phyloP scores from a whole-genome alignment of 306 rosid genomes.

The Crotalaria pallida region DNA sequence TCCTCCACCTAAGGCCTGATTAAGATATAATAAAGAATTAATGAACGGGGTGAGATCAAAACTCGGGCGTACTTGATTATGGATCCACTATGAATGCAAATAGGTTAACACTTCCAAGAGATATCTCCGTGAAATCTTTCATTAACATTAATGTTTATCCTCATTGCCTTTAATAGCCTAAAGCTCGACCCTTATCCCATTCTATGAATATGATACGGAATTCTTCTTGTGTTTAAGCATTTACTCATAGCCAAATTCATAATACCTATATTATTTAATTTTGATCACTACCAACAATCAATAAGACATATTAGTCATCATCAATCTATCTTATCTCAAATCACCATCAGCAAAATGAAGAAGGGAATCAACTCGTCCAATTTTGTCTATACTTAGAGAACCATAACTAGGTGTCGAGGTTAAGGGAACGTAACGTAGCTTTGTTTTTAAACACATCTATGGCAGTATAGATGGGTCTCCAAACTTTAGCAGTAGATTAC shows the following conservation, averaged over 20 bases:
- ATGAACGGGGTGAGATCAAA: neutral
- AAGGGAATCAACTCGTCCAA: neutral
- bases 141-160: neutral
- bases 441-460: neutral
- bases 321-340: conserved; percentile 7
- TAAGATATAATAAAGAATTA: no score
- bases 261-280: neutral
- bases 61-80: neutral
- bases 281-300: neutral
- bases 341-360: neutral
- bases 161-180: conserved; percentile 4
- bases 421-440: neutral
- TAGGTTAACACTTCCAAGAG: neutral
- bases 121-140: neutral
- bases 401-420: neutral
- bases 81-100: neutral
- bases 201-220: neutral
- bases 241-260: neutral
- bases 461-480: neutral
- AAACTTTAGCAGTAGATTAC: neutral
- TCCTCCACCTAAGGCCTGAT: no score
- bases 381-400: neutral
- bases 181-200: conserved; percentile 34
- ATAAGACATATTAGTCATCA: neutral
- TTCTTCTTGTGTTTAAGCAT: neutral